Percentiles rank a stretch among this genome's conserved stretches.
Conservation (phyloP, 2,329 filamentous ascomycete species). For the Madurella mycetomatis region DNA sequence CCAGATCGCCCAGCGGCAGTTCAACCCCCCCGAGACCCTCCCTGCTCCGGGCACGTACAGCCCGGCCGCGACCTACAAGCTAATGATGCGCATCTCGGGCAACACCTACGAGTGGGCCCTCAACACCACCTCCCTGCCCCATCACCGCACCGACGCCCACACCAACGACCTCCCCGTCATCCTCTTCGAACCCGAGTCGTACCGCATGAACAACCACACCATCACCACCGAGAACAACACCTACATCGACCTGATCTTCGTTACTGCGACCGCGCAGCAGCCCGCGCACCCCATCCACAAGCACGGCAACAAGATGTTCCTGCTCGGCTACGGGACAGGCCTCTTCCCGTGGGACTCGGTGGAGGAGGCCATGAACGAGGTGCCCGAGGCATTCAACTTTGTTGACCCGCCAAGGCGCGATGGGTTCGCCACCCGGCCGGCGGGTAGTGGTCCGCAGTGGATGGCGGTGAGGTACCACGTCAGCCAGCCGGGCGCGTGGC, state of each 20-base stretch:
- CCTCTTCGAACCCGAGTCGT: conserved; percentile 40
- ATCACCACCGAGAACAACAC: conserved; percentile 43
- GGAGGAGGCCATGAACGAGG: conserved; percentile 44
- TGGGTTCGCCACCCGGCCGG: conserved; percentile 37
- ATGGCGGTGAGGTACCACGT: conserved; percentile 50
- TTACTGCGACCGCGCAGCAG: conserved; percentile 44
- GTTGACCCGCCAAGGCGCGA: conserved; percentile 52
- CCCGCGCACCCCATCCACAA: conserved; percentile 61
- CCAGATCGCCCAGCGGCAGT: conserved; percentile 41
- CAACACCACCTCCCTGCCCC: conserved; percentile 41
- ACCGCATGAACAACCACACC: conserved; percentile 41
- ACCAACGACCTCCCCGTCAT: conserved; percentile 29
- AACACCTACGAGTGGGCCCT: conserved; percentile 51
- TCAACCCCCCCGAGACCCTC: conserved; percentile 40
- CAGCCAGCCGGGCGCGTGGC: conserved; percentile 49
- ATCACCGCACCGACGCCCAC: conserved; percentile 33
- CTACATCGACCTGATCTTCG: conserved; percentile 55
- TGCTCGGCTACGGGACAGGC: conserved; percentile 49
- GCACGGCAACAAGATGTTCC: conserved; percentile 57
- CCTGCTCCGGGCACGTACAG: conserved; percentile 38
- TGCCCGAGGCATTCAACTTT: conserved; percentile 53
- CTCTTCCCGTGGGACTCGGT: conserved; percentile 50
- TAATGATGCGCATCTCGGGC: conserved; percentile 38
- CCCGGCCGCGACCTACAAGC: conserved; percentile 35
- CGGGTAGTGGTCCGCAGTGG: conserved; percentile 37